Evolutionary conservation across 1,284 basidiomycete genomes (phyloP).

Genomic region (Coniferiporia sulphurascens): DNA sequence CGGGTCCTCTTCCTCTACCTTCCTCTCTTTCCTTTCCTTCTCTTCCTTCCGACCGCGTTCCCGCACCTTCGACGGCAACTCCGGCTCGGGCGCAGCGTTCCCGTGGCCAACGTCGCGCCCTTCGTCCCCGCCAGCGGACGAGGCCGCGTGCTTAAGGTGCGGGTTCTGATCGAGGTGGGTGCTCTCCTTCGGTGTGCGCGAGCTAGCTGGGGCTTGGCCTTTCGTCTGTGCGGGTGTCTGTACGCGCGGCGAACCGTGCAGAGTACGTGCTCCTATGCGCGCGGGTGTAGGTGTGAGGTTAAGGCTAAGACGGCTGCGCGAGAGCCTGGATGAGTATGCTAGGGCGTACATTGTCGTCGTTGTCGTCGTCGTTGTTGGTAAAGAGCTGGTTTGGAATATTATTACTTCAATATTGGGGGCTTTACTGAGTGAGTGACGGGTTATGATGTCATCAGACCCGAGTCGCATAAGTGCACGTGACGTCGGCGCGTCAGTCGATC

Average conservation of each 20-base stretch:
- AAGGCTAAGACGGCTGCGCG: no score
- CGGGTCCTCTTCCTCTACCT: background rate
- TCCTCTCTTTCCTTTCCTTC: background rate
- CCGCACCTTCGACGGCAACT: constrained; percentile 9
- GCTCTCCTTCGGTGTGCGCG: constrained; percentile 8
- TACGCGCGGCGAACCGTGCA: background rate
- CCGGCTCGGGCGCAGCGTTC: constrained; percentile 11
- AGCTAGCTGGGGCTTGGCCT: constrained; percentile 7
- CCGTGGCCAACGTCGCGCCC: constrained; percentile 12
- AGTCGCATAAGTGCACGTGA: no score
- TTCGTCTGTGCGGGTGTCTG: background rate
- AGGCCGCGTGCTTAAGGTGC: constrained; percentile 13
- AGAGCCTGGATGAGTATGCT: no score
- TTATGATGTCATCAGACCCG: no score
- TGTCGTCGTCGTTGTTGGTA: no score
- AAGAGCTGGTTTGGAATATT: no score
- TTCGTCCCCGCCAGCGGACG: constrained; percentile 3
- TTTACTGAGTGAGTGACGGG: no score
- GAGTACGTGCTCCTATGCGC: background rate
- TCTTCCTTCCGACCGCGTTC: background rate
- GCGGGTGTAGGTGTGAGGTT: no score
- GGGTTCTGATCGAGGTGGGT: constrained; percentile 15
- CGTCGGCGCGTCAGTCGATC: no score
- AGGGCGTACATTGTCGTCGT: no score
- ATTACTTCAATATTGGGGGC: no score